Conservation (phyloP, 2,329 filamentous ascomycete genomes). For the Cladosporium sp. region DNA sequence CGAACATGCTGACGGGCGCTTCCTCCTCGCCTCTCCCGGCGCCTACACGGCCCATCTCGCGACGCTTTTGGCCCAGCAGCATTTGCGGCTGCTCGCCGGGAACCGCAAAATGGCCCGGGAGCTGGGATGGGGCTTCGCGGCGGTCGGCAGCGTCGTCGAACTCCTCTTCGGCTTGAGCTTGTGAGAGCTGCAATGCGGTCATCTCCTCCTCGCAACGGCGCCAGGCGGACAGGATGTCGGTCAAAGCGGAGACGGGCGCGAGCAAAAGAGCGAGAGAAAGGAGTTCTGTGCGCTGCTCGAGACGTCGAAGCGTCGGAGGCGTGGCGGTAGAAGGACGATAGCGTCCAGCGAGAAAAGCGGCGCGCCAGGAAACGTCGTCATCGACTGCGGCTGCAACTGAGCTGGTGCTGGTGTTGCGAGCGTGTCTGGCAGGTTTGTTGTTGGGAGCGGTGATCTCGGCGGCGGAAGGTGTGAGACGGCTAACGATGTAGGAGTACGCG, state of each 20-base stretch:
- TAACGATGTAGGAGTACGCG: conserved; percentile 76
- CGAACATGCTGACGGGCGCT: conserved; percentile 48
- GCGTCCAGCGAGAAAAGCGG: conserved; percentile 70
- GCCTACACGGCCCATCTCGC: conserved; percentile 31
- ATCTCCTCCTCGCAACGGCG: conserved; percentile 73
- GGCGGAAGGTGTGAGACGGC: conserved; percentile 48
- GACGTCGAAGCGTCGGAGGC: conserved; percentile 57
- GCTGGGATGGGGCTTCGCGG: conserved; percentile 18
- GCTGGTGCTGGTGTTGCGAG: conserved; percentile 20
- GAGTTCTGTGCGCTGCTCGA: conserved; percentile 77
- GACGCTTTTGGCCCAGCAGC: conserved; percentile 34
- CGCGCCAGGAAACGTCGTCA: conserved; percentile 71
- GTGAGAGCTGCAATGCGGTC: conserved; percentile 57
- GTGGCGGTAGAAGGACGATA: conserved; percentile 49
- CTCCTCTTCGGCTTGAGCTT: conserved; percentile 61
- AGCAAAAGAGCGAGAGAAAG: conserved; percentile 68
- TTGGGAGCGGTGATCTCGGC: conserved; percentile 19
- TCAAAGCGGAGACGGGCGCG: conserved; percentile 62
- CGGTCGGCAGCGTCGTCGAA: conserved; percentile 64
- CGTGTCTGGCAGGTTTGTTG: conserved; percentile 7
- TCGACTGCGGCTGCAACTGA: conserved; percentile 22
- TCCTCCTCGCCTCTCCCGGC: conserved; percentile 36
- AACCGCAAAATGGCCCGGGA: conserved; percentile 43
- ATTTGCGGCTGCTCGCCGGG: conserved; percentile 28
- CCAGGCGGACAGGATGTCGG: conserved; percentile 70